Conservation (phyloP, 2,329 filamentous ascomycete genomes). For the Paracoccidioides brasiliensis region DNA sequence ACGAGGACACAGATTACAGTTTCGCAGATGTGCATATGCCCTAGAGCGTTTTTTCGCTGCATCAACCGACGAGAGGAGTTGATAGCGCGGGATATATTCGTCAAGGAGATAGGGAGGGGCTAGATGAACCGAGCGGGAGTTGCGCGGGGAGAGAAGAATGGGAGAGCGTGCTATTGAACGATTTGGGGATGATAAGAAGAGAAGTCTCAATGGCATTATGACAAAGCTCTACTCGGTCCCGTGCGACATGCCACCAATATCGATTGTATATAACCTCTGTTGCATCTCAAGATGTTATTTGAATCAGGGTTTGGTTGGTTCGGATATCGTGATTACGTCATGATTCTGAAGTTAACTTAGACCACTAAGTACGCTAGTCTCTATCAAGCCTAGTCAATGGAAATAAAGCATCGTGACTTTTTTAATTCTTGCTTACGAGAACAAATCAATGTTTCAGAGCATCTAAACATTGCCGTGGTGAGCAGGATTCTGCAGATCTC, state of each 20-base stretch:
- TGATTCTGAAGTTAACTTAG: too few species aligned
- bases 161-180: neutral
- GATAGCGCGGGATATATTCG: slow-evolving; percentile 62
- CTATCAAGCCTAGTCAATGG: neutral
- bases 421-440: too few species aligned
- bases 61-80: slow-evolving; percentile 53
- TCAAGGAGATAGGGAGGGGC: slow-evolving; percentile 57
- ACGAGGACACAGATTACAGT: slow-evolving; percentile 72
- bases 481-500: neutral
- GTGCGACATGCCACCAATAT: neutral
- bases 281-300: neutral
- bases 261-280: too few species aligned
- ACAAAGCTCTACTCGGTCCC: too few species aligned
- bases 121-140: slow-evolving; percentile 17
- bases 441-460: neutral
- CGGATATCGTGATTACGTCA: neutral
- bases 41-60: slow-evolving; percentile 58
- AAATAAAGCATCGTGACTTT: too few species aligned
- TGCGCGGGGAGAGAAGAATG: neutral
- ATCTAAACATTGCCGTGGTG: neutral
- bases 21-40: slow-evolving; percentile 60
- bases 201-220: neutral
- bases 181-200: neutral
- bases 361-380: neutral
- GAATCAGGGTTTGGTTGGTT: neutral